Percentiles rank a stretch among this genome's conserved stretches.
Evolutionary conservation across 306 rosid genomes (phyloP).

Genomic region (Castanea sativa): DNA sequence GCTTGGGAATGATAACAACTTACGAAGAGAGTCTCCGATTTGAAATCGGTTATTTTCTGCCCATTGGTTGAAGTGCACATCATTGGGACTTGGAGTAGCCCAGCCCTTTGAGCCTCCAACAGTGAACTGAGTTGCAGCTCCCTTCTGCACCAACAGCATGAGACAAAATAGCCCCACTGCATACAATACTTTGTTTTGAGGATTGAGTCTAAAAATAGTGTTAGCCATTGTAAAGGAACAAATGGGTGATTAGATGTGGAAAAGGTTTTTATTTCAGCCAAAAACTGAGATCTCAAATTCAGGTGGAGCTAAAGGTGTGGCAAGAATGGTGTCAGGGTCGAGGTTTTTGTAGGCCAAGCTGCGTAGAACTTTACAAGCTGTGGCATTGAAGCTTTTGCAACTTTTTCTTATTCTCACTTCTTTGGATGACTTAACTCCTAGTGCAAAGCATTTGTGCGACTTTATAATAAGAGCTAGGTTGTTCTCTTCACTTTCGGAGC

Average conservation of each 20-base stretch:
- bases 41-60: slow-evolving; percentile 72
- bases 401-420: slow-evolving; percentile 54
- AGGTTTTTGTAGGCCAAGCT: slow-evolving; percentile 69
- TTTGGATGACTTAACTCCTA: slow-evolving; percentile 59
- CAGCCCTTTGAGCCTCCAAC: slow-evolving; percentile 77
- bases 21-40: slow-evolving; percentile 79
- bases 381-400: slow-evolving; percentile 56
- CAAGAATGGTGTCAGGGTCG: slow-evolving; percentile 19
- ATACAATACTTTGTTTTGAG: slow-evolving; percentile 25
- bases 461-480: slow-evolving; percentile 2
- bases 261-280: not conserved
- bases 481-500: slow-evolving; percentile 20
- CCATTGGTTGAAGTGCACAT: slow-evolving; percentile 63
- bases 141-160: slow-evolving; percentile 41
- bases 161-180: slow-evolving; percentile 45
- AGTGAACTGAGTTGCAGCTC: slow-evolving; percentile 49
- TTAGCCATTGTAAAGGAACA: slow-evolving; percentile 42
- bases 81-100: slow-evolving; percentile 54
- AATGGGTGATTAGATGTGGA: not conserved
- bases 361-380: slow-evolving; percentile 42
- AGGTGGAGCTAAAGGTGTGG: slow-evolving; percentile 29
- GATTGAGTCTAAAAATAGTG: slow-evolving; percentile 4
- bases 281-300: slow-evolving; percentile 16
- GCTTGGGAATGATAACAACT: slow-evolving; percentile 2
- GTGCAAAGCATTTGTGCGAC: slow-evolving; percentile 73